Conservation (phyloP, 202 grass and related monocot species). For the Carex arenaria region DNA sequence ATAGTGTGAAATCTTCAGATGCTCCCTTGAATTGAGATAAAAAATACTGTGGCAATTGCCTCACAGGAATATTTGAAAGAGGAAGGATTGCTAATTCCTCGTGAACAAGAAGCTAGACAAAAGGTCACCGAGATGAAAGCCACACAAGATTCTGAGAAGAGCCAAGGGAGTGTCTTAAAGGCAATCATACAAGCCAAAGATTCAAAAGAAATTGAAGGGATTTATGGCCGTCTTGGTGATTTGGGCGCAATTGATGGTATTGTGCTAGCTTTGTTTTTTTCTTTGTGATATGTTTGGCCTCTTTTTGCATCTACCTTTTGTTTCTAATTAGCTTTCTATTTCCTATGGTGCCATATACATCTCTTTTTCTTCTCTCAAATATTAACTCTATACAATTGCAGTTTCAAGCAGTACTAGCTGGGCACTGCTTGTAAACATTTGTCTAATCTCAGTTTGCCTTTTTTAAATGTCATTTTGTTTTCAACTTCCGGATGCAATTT, state of each 20-base stretch:
- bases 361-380: not conserved
- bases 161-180: slow-evolving; percentile 60
- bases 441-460: not conserved
- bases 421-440: not conserved
- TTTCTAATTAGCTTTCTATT: not conserved
- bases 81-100: slow-evolving; percentile 63
- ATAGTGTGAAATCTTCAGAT: not conserved
- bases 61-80: slow-evolving; percentile 64
- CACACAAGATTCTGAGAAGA: slow-evolving; percentile 75
- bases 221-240: slow-evolving; percentile 87
- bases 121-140: slow-evolving; percentile 69
- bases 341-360: slow-evolving; percentile 3
- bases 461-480: not conserved
- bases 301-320: not conserved
- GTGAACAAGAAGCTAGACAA: slow-evolving; percentile 74
- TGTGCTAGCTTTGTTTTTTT: not conserved
- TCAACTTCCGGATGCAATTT: not conserved
- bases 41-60: not conserved
- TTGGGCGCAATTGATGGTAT: slow-evolving; percentile 89
- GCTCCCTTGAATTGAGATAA: not conserved
- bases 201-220: slow-evolving; percentile 89
- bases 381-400: not conserved
- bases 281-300: not conserved
- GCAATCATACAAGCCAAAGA: slow-evolving; percentile 93
- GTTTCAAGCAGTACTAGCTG: not conserved